phyloP scores from a whole-genome alignment of 2,329 filamentous ascomycete genomes.

The Exophiala sp. region DNA sequence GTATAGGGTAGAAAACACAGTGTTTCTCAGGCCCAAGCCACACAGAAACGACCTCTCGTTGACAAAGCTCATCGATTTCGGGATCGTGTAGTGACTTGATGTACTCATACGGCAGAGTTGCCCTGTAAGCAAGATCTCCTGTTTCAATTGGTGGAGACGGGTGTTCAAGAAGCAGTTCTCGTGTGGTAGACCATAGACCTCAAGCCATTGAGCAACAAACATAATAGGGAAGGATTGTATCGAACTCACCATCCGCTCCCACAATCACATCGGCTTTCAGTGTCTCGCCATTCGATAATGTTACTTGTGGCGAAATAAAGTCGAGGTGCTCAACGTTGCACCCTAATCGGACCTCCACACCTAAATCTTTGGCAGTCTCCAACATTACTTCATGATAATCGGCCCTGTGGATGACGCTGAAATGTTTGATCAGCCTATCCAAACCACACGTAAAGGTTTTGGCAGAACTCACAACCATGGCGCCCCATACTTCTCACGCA shows the following conservation, averaged over 20 bases:
- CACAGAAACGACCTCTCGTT: background rate
- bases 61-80: slow-evolving; percentile 7
- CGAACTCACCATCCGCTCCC: slow-evolving; percentile 42
- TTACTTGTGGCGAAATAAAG: background rate
- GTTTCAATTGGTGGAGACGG: slow-evolving; percentile 48
- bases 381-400: background rate
- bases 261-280: slow-evolving; percentile 39
- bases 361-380: background rate
- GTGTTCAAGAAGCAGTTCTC: slow-evolving; percentile 43
- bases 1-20: slow-evolving; percentile 60
- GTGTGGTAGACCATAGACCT: slow-evolving; percentile 41
- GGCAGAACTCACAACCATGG: slow-evolving; percentile 1
- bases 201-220: background rate
- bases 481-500: background rate
- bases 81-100: slow-evolving; percentile 7
- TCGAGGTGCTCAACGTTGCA: background rate
- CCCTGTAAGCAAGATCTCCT: slow-evolving; percentile 53
- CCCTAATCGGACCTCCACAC: background rate
- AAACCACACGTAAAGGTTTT: no score
- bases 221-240: background rate
- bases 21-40: slow-evolving; percentile 64
- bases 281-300: background rate
- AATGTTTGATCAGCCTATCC: background rate
- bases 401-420: slow-evolving; percentile 2
- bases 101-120: slow-evolving; percentile 5